phyloP scores from a whole-genome alignment of 139 green algal genomes.

The Eudorina sp. region DNA sequence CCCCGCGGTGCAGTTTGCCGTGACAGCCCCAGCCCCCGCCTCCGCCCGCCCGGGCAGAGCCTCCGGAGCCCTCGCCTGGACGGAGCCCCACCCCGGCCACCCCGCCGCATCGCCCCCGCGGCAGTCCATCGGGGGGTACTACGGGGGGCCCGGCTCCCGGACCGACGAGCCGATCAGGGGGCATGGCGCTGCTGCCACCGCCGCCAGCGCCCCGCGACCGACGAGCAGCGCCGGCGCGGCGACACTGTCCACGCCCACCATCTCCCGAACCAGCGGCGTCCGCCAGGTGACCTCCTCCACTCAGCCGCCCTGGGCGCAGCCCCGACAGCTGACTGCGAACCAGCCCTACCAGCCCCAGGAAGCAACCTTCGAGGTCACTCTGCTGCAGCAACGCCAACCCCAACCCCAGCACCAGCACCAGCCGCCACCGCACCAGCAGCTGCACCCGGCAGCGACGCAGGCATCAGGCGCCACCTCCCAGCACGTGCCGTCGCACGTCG shows the following conservation, averaged over 20 bases:
- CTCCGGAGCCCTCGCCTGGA: too few species aligned
- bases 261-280: constrained; percentile 29
- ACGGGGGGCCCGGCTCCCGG: too few species aligned
- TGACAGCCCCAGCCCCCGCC: too few species aligned
- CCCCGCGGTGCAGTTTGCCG: background rate
- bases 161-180: too few species aligned
- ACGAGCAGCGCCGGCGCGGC: background rate
- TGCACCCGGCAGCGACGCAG: background rate
- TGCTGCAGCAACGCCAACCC: background rate
- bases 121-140: too few species aligned
- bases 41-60: too few species aligned
- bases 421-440: background rate
- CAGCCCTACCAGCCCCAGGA: too few species aligned
- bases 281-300: background rate
- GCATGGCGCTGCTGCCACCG: too few species aligned
- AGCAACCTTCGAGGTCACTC: too few species aligned
- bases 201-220: background rate
- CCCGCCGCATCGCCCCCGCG: too few species aligned
- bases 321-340: background rate
- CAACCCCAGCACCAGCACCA: background rate
- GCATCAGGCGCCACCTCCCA: background rate
- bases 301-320: background rate
- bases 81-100: too few species aligned
- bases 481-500: background rate
- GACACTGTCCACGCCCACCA: constrained; percentile 24